Conservation (phyloP, 345 rosid species). For the Tarenaya hassleriana region DNA sequence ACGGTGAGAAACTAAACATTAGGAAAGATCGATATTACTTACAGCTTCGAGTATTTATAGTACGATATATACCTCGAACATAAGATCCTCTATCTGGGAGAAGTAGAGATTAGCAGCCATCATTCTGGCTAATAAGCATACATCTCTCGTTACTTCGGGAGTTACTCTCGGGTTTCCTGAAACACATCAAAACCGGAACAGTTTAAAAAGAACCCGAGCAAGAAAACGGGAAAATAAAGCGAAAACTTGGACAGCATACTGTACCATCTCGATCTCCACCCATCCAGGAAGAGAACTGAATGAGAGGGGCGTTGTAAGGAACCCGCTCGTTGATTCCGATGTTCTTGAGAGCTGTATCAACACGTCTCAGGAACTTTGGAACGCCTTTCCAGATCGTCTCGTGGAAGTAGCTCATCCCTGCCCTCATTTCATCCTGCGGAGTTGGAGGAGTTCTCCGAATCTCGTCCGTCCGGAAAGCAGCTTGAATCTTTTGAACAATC, state of each 20-base stretch:
- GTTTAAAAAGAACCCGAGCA: neutral
- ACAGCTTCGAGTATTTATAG: no score
- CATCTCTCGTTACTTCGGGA: constrained; percentile 97
- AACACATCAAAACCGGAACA: neutral
- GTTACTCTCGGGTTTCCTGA: constrained; percentile 98
- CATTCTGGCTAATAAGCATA: constrained; percentile 94
- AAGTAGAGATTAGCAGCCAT: constrained; percentile 98
- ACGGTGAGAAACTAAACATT: neutral
- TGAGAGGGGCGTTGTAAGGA: constrained; percentile 96
- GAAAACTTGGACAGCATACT: no score
- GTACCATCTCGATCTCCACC: constrained; percentile 98
- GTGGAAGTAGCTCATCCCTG: constrained; percentile 97
- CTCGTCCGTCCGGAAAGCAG: constrained; percentile 97
- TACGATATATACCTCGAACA: constrained; percentile 99
- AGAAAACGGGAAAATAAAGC: no score
- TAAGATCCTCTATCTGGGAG: constrained; percentile 95
- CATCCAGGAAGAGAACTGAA: constrained; percentile 99
- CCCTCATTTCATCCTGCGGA: constrained; percentile 99
- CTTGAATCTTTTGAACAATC: no score
- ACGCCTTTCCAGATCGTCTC: constrained; percentile 99
- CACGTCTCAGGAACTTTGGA: constrained; percentile 90
- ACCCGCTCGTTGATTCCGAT: constrained; percentile 86
- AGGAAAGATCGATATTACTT: no score
- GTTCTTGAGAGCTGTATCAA: constrained; percentile 92
- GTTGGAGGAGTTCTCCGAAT: constrained; percentile 94